Evolutionary conservation across 164 flowering plant species (phyloP).

Genomic region (Vitis riparia): DNA sequence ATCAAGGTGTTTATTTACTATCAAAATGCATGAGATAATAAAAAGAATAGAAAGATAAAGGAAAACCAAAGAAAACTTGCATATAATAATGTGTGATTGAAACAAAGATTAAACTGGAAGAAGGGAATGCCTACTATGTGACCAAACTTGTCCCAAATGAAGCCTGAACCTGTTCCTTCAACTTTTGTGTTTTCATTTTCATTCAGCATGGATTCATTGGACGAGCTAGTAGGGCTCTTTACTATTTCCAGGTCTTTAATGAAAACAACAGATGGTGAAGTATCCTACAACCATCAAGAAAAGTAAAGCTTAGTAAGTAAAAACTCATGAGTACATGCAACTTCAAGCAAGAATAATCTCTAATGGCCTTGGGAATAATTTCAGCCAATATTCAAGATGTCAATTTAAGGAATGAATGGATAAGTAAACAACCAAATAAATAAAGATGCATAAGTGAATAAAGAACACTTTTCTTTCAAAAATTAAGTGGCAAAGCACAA

Average conservation of each 20-base stretch:
- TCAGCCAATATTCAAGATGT: background rate
- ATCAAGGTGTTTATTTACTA: too few species aligned
- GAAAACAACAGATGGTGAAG: conserved; percentile 78
- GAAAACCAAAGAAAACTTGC: background rate
- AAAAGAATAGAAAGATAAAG: background rate
- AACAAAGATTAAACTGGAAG: conserved; percentile 1
- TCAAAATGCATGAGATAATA: background rate
- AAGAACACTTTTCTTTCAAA: too few species aligned
- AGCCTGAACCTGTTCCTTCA: conserved; percentile 96
- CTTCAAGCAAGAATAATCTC: background rate
- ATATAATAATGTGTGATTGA: background rate
- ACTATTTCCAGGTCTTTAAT: conserved; percentile 63
- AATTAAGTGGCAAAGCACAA: too few species aligned
- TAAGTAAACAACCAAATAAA: too few species aligned
- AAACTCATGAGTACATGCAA: background rate
- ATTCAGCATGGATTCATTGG: conserved; percentile 13
- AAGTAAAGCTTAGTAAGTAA: background rate
- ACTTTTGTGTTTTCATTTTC: conserved; percentile 66
- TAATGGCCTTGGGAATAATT: background rate
- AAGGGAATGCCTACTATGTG: conserved; percentile 71
- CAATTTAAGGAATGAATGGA: too few species aligned
- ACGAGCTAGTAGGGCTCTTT: conserved; percentile 33
- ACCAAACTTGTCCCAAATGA: conserved; percentile 89
- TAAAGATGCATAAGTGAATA: too few species aligned
- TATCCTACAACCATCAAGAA: conserved; percentile 42